phyloP scores from a whole-genome alignment of 495 filamentous ascomycete genomes.

The Annulohypoxylon bovei region DNA sequence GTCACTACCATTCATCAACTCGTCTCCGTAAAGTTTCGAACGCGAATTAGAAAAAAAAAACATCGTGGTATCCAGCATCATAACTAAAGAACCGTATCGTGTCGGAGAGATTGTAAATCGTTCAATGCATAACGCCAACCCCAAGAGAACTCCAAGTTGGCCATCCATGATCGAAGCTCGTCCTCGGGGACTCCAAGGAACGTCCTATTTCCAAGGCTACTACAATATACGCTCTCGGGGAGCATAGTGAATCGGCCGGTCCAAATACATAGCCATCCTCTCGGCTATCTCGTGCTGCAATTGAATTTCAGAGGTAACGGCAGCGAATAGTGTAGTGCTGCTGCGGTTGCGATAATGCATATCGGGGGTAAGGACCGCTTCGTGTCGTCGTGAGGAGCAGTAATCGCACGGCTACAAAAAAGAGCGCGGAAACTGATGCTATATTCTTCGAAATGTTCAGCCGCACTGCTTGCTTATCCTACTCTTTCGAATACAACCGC shows the following conservation, averaged over 20 bases:
- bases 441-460: slow-evolving; percentile 52
- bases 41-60: slow-evolving; percentile 25
- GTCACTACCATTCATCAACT: slow-evolving; percentile 15
- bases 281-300: slow-evolving; percentile 22
- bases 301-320: slow-evolving; percentile 11
- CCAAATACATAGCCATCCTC: slow-evolving; percentile 16
- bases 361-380: slow-evolving; percentile 23
- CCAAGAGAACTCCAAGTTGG: slow-evolving; percentile 29
- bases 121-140: slow-evolving; percentile 36
- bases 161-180: slow-evolving; percentile 12
- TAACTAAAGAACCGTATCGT: slow-evolving; percentile 44
- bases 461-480: slow-evolving; percentile 34
- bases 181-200: slow-evolving; percentile 11
- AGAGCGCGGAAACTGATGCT: slow-evolving; percentile 44
- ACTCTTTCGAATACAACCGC: slow-evolving; percentile 21
- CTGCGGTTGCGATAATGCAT: slow-evolving; percentile 17
- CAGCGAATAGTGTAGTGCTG: slow-evolving; percentile 16
- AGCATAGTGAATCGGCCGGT: slow-evolving; percentile 16
- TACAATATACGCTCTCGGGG: slow-evolving; percentile 17
- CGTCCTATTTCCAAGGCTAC: slow-evolving; percentile 18
- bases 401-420: slow-evolving; percentile 31
- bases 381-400: slow-evolving; percentile 26
- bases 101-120: slow-evolving; percentile 35
- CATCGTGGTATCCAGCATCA: slow-evolving; percentile 43
- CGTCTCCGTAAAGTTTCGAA: slow-evolving; percentile 17